These are phyloP conservation scores for Eimeria mitis DNA, from an alignment of 169 alveolate genomes.

Conservation along the genomic window DNA sequence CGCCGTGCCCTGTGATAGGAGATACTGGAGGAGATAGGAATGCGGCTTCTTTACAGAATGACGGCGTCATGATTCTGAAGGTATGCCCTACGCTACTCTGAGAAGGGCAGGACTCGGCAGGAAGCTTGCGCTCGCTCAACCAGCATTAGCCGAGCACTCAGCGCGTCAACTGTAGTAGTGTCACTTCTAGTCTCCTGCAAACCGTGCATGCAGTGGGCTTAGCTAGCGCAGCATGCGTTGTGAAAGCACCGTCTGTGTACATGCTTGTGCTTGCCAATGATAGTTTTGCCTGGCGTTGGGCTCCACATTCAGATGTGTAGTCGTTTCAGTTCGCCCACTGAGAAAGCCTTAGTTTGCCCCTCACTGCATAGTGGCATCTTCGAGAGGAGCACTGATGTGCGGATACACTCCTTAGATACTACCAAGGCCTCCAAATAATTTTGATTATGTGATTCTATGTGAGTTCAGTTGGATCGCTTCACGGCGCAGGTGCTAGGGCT, in stretches of 20 bases:
- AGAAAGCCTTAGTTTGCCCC: background rate
- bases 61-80: constrained; percentile 66
- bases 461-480: constrained; percentile 66
- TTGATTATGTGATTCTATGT: background rate
- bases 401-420: background rate
- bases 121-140: background rate
- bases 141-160: background rate
- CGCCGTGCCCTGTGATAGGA: constrained; percentile 40
- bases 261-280: background rate
- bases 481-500: constrained; percentile 70
- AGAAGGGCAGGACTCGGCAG: background rate
- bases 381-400: background rate
- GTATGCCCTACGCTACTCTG: constrained; percentile 12
- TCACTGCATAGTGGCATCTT: background rate
- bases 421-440: background rate
- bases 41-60: constrained; percentile 28
- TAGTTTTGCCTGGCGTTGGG: background rate
- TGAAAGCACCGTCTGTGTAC: background rate
- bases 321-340: background rate
- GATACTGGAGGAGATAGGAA: constrained; percentile 60
- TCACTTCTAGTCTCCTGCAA: background rate
- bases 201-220: background rate
- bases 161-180: background rate
- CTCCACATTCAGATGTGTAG: background rate
- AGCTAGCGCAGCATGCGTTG: background rate